Conservation (phyloP, 768 basidiomycete species). For the Crucibulum laeve region DNA sequence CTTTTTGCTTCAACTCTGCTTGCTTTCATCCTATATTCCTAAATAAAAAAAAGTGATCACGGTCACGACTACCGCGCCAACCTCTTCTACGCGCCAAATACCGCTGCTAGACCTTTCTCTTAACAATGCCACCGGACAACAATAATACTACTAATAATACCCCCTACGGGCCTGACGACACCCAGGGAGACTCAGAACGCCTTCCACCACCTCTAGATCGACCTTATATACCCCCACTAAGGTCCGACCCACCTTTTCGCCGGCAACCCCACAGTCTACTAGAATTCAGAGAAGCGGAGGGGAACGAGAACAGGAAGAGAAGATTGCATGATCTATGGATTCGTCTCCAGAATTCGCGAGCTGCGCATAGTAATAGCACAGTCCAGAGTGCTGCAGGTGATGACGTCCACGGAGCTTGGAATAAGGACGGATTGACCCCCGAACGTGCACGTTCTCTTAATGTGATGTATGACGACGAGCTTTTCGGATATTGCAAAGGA, state of each 20-base stretch:
- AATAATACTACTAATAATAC: constrained; percentile 4
- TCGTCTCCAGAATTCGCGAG: constrained; percentile 35
- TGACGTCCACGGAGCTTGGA: neutral
- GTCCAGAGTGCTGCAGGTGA: neutral
- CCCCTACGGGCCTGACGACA: constrained; percentile 37
- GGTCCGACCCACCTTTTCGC: constrained; percentile 46
- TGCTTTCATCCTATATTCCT: neutral
- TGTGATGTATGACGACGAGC: constrained; percentile 73
- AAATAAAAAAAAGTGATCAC: neutral
- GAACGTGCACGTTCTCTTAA: constrained; percentile 62
- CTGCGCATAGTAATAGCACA: constrained; percentile 7
- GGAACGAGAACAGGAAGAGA: constrained; percentile 53
- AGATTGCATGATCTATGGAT: constrained; percentile 63
- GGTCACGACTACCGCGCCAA: neutral
- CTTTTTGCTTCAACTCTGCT: neutral
- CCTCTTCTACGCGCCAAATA: neutral
- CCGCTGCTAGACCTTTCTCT: neutral
- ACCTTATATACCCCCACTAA: constrained; percentile 54
- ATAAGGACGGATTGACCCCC: constrained; percentile 35
- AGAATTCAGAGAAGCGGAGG: constrained; percentile 65
- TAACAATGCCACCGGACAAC: constrained; percentile 1
- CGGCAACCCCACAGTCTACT: constrained; percentile 45
- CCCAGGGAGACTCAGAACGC: constrained; percentile 9
- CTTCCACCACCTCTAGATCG: constrained; percentile 49
- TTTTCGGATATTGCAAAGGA: constrained; percentile 53